Conservation (phyloP, 176 grass and related monocot genomes). For the Eragrostis curvula region DNA sequence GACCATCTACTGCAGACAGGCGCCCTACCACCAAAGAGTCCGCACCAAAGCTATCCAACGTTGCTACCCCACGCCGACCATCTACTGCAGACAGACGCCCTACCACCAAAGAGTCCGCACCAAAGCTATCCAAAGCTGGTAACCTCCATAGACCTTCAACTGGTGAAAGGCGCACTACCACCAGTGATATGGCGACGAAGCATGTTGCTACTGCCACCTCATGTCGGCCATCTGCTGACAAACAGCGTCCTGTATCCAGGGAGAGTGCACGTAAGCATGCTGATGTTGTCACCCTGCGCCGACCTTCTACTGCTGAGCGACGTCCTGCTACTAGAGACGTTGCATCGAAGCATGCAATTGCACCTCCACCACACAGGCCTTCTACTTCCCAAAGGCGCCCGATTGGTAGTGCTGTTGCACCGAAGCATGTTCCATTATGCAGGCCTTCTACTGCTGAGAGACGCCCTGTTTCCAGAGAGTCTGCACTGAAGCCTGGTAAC, state of each 20-base stretch:
- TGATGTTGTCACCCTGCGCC: constrained; percentile 27
- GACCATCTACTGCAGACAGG: constrained; percentile 51
- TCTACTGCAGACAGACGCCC: constrained; percentile 21
- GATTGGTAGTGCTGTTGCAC: constrained; percentile 12
- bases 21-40: constrained; percentile 22
- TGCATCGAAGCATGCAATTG: constrained; percentile 1
- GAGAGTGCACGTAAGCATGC: constrained; percentile 41
- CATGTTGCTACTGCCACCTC: constrained; percentile 5
- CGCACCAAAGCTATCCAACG: constrained; percentile 5
- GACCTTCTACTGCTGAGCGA: constrained; percentile 54
- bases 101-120: constrained; percentile 6
- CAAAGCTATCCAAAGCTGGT: constrained; percentile 25
- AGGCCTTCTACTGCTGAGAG: constrained; percentile 56
- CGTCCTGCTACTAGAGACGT: constrained; percentile 18
- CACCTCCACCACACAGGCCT: background rate
- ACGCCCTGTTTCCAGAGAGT: constrained; percentile 37
- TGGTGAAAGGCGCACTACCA: constrained; percentile 34
- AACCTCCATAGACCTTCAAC: constrained; percentile 39
- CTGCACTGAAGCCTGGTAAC: constrained; percentile 36
- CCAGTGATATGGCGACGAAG: constrained; percentile 3
- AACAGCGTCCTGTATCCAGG: constrained; percentile 26
- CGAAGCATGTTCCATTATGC: constrained; percentile 24
- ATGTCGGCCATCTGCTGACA: constrained; percentile 5
- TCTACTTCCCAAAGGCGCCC: constrained; percentile 29
- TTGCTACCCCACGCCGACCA: constrained; percentile 28